Evolutionary conservation across 805 yeast species (phyloP), one percentile per base, ranked within the genome.

Genomic region (Hanseniaspora nectarophila): DNA sequence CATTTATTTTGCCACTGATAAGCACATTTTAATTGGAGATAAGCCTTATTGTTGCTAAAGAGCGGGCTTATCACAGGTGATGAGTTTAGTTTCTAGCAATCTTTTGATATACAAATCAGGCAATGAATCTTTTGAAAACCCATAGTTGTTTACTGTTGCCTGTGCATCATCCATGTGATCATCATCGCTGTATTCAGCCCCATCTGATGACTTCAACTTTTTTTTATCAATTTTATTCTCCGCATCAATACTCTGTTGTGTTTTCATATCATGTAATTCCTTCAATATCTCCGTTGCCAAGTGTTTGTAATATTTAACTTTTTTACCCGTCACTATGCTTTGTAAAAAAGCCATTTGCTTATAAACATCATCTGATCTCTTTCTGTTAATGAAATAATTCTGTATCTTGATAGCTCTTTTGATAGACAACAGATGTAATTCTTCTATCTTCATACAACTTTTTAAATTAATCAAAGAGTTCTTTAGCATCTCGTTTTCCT

Each of bases 61-160:
- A n/a, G n/a, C n/a, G 23, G 38, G 21, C 13, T 10, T n/a, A 23
- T 44, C 35, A 37, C 42, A 23, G 2, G 52, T 23, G 0, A 48
- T 20, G 2, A 48, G 18, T 5, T 39, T 16, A 15, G 45, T 16
- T n/a, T 48, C 52, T n/a, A 48, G 6, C 21, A 20, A 31, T 18
- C 52, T 26, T 40, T 32, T 48, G 15, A 48, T n/a, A 13, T 18
- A 39, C 23, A 48, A 23, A 33, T 48, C 52, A 5, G 52, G 33
- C 23, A 48, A 29, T 1, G 45, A 48, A 5, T 40, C 40, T 15
- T 48, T 48, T 1, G 52, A 39, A 23, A 48, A 48, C 33, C 52
- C 45, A 20, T 39, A 48, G 33, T 32, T 31, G 31, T 38, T 32
- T 6, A 16, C 9, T 4, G 39, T 10, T n/a, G 37, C 21, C 13